Base-by-base conservation (phyloP, 2,329 filamentous ascomycete species). In the Rhynchosporium graminicola region DNA sequence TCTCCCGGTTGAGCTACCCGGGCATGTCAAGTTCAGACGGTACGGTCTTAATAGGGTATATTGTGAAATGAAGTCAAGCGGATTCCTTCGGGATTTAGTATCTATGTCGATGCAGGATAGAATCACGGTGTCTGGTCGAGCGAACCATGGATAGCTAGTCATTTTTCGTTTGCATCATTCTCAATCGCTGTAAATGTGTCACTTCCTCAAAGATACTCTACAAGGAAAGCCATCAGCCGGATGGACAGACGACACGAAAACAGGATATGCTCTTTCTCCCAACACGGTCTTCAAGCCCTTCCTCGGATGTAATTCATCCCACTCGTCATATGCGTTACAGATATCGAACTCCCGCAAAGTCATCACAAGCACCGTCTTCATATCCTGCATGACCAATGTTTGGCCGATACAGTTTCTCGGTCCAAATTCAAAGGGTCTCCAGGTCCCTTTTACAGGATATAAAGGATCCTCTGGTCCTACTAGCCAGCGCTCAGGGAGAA, bases 331-430 rank as follows among this genome's bases (percentile, higher is more conserved):
- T 1, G 67, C 63, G 48, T 55, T 58, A 26, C 55, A 46, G 50
- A 70, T 59, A 62, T 69, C 67, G 45, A 69, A 69, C 31, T 66
- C 62, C 15, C 81, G 68, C 2, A 80, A 65, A 0, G 78, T 79
- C 68, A 71, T 82, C 3, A 80, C 78, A 55, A 84, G 69, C 8
- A 81, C 77, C 33, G 80, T 74, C 63, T 78, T 79, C 28, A 79
- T 71, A 71, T 85, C 82, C 42, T 68, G 69, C 75, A 82, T 79
- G 1, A 80, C 82, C 31, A 84, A 73, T 62, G 79, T 78, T 69
- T 86, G 82, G 0, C 83, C 84, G 12, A 85, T 79, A 67, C 84
- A 87, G 57, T 81, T 82, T 20, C 84, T 72, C 2, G 79, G 77
- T 0, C 84, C 84, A 60, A 79, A 77, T 65, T 82, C 81, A 70